Evolutionary conservation across 2,329 filamentous ascomycete species (phyloP).

Genomic region (Xylaria sp.): DNA sequence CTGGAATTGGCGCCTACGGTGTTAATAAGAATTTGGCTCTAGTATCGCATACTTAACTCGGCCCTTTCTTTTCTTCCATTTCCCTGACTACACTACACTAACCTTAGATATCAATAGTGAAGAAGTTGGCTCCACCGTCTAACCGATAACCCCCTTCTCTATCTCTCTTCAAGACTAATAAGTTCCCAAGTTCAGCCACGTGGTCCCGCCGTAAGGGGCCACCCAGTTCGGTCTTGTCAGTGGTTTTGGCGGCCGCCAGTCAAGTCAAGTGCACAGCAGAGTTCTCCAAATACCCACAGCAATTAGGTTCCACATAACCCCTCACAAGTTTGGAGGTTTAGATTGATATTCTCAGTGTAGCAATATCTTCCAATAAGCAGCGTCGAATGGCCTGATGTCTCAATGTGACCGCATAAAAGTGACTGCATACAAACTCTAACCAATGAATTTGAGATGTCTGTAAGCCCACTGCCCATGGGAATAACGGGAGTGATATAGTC

Average conservation of each 20-base stretch:
- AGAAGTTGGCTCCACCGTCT: neutral
- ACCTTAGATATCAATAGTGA: neutral
- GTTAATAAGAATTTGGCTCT: neutral
- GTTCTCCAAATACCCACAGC: constrained; percentile 32
- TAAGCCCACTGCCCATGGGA: neutral
- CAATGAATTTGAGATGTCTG: neutral
- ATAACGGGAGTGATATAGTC: neutral
- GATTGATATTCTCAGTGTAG: neutral
- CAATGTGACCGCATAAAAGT: neutral
- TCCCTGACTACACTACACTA: neutral
- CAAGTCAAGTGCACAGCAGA: constrained; percentile 19
- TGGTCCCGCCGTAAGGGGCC: neutral
- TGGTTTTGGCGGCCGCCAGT: neutral
- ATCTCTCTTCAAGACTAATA: neutral
- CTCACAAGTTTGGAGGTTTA: constrained; percentile 16
- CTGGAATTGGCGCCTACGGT: constrained; percentile 3
- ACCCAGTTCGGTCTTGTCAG: neutral
- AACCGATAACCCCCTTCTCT: neutral
- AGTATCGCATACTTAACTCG: constrained; percentile 7
- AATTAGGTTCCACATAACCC: constrained; percentile 19
- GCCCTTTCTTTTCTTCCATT: neutral
- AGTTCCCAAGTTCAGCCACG: neutral
- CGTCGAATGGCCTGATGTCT: neutral
- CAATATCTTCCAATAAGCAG: neutral
- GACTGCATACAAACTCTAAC: neutral